Percentiles rank a stretch among this genome's conserved stretches.
Conservation (phyloP, 345 rosid species). For the Eucalyptus camaldulensis region DNA sequence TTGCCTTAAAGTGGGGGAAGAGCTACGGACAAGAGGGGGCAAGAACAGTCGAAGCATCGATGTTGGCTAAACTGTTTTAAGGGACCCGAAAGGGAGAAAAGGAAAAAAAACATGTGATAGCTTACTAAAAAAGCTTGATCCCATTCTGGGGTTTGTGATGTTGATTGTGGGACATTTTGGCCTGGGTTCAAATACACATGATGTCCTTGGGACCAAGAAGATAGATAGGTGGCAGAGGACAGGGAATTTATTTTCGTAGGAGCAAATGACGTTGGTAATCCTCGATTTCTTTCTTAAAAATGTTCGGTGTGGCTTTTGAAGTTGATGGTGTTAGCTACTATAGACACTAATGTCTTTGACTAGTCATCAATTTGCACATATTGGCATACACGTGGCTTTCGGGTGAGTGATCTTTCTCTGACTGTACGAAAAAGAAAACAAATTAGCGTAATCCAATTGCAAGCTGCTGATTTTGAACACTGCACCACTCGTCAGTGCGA, state of each 20-base stretch:
- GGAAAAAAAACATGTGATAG: neutral
- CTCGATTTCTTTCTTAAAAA: neutral
- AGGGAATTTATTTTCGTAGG: neutral
- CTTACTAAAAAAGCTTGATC: neutral
- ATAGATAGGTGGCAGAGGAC: neutral
- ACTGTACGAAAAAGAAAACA: fast-evolving
- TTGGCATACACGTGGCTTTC: neutral
- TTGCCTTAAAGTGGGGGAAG: neutral
- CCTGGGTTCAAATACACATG: neutral
- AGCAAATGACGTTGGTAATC: neutral
- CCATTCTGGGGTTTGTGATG: neutral
- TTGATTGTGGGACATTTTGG: neutral
- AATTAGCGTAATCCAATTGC: neutral
- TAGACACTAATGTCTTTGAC: no score
- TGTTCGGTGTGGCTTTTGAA: no score
- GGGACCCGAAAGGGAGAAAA: neutral
- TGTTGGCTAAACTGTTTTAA: neutral
- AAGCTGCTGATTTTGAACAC: neutral
- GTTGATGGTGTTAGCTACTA: neutral
- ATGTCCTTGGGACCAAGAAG: neutral
- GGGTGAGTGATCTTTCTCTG: neutral
- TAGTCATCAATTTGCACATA: neutral
- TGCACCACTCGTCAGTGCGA: neutral
- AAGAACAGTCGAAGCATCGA: neutral
- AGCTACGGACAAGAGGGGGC: neutral